A percentile compares a stretch with the other conserved stretches of the same genome.
Conservation (phyloP, 305 asterid species). For the Withania somnifera region DNA sequence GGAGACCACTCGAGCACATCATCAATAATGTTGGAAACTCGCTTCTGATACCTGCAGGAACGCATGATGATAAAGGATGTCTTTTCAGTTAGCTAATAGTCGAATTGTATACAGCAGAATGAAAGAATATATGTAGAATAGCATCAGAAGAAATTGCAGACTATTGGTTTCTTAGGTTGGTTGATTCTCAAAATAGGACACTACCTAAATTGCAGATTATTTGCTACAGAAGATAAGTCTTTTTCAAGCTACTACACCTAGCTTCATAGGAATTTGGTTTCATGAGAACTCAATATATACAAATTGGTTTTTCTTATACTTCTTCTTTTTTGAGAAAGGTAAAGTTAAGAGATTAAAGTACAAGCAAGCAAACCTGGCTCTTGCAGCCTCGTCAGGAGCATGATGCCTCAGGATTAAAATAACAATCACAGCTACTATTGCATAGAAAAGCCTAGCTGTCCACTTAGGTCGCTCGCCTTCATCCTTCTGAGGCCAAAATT, state of each 20-base stretch:
- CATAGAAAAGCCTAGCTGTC: conserved; percentile 86
- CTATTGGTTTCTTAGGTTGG: not conserved
- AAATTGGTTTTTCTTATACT: not conserved
- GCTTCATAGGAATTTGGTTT: not conserved
- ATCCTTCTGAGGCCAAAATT: conserved; percentile 97
- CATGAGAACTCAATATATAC: not conserved
- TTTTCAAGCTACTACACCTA: not conserved
- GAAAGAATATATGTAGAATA: not conserved
- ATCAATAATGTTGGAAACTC: conserved; percentile 92
- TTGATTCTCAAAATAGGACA: not conserved
- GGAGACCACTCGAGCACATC: conserved; percentile 99
- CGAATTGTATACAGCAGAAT: not conserved
- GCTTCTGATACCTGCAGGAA: conserved; percentile 73
- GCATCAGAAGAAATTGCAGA: not conserved
- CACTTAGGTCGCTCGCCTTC: conserved; percentile 89
- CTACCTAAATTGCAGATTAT: not conserved
- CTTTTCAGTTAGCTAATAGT: conserved; percentile 3
- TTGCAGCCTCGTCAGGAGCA: conserved; percentile 99
- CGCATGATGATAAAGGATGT: not conserved
- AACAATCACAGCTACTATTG: conserved; percentile 54
- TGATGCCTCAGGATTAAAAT: conserved; percentile 85
- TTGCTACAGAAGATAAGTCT: not conserved
- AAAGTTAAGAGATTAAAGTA: not conserved
- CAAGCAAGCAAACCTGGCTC: conserved; percentile 63
- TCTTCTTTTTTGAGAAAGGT: too few species aligned